Evolutionary conservation across 31 red algal genomes (phyloP), one percentile per base, ranked within the genome.

Genomic region (Bonnemaisonia californica): DNA sequence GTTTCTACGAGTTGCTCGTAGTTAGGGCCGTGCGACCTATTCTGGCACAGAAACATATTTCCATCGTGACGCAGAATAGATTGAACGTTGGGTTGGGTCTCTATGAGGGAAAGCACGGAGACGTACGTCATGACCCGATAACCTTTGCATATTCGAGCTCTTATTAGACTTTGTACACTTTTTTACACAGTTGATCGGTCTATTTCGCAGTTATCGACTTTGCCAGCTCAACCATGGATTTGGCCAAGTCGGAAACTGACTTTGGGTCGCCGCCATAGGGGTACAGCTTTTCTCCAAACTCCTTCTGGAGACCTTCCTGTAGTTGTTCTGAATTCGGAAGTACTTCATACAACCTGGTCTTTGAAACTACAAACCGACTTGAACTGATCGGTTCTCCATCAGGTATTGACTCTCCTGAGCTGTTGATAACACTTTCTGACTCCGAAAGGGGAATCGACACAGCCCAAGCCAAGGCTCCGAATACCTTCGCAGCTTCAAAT

Each of bases 401-500:
- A 31, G 57, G 57, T 1, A 78, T 39, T 23, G 57, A 37, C 45
- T 61, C 74, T n/a, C 62, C 27, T 42, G 74, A 78, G 2, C 36
- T 54, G 38, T 39, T 42, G 34, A 54, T 18, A 42, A 57, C 57
- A 41, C 2, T 13, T 30, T 60, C 65, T 11, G 1, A n/a, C 13
- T 41, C 30, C 28, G n/a, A 33, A 19, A 64, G 40, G 40, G 35
- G 61, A 4, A 80, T 39, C 37, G 85, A 80, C 13, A 89, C 76
- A 29, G 85, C 85, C 85, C 85, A 89, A 5, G 68, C 75, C 22
- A 89, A 42, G 26, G 85, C 85, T 12, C 85, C 85, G 27, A 89
- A 89, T 18, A 89, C 75, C 59, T 59, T 89, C 39, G 62, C 54
- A 1, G 67, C 85, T 34, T 89, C 85, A 37, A 69, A 29, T 60